Base-by-base conservation (phyloP, 176 grass and related monocot genomes). In the Lolium multiflorum region DNA sequence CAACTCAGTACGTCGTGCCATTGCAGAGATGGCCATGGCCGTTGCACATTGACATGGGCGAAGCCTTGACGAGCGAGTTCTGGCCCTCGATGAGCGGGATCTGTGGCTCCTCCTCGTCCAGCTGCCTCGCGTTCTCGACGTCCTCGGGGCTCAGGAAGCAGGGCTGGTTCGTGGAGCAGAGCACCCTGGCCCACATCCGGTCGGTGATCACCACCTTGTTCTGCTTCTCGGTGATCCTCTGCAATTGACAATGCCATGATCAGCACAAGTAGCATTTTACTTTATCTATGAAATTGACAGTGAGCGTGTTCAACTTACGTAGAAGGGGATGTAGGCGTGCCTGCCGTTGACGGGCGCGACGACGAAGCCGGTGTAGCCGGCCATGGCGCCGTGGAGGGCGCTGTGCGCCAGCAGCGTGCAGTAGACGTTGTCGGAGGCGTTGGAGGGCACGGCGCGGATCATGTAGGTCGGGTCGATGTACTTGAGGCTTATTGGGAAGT, bases 401-500 rank as follows among this genome's bases (percentile, higher is more conserved):
- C 95, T 97, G 63, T 97, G 92, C n/a, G 95, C 88, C 58, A 97
- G 88, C 50, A 97, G 85, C 54, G 89, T 90, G 87, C 92, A 97
- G 82, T 95, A 95, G 79, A 97, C 87, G 50, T 95, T 97, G 83
- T 95, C 92, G 7, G 95, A 95, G 26, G 95, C 92, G 58, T 94
- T 97, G 17, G 90, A 82, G 11, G 95, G 95, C 78, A 97, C 88
- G 43, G 95, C 95, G 18, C 92, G 88, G 74, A 97, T 97, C 95
- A 95, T 97, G 89, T 94, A 97, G 4, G 92, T 95, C 69, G 95
- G 95, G 89, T 97, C 95, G 74, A 97, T 94, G 81, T 97, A 97
- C 74, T 94, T 97, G 13, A 94, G 87, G 13, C 90, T 97, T 78
- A 93, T 81, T 41, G 85, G 80, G 60, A 92, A 91, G 39, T 59